Percentiles rank a stretch among this genome's conserved stretches.
Conservation (phyloP, 2,329 filamentous ascomycete species). For the Colletotrichum caudatum region DNA sequence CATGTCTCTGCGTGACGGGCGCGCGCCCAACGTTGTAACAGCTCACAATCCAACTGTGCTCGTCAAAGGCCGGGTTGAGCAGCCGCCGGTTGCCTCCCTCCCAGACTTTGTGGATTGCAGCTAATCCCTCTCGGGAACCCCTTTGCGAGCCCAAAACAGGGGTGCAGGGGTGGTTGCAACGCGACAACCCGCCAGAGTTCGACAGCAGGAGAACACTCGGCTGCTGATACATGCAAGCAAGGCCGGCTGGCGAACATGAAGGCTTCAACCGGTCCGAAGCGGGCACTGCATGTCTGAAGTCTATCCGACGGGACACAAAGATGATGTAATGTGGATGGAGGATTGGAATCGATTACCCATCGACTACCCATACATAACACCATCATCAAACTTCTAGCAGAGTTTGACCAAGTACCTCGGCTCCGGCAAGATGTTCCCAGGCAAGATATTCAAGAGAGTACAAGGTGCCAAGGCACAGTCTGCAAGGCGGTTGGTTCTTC, state of each 20-base stretch:
- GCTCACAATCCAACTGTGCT: not conserved
- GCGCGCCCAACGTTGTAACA: not conserved
- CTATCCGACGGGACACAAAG: not conserved
- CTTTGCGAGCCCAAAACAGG: not conserved
- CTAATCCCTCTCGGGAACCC: not conserved
- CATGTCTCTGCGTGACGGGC: not conserved
- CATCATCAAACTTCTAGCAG: too few species aligned
- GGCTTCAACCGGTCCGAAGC: not conserved
- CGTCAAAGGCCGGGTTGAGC: not conserved
- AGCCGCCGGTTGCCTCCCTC: not conserved
- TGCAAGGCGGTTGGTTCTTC: too few species aligned
- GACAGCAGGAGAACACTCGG: not conserved
- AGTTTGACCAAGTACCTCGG: too few species aligned
- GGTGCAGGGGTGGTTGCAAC: too few species aligned
- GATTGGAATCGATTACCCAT: not conserved
- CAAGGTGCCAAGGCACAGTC: too few species aligned
- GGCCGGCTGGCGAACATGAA: not conserved
- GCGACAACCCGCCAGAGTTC: not conserved
- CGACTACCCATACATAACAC: not conserved
- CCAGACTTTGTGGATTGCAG: not conserved
- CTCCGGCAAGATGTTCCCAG: too few species aligned
- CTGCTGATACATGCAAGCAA: not conserved
- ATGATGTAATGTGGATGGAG: not conserved
- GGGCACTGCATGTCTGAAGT: not conserved
- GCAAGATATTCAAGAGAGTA: too few species aligned